Percentiles rank a stretch among this genome's conserved stretches.
These are phyloP conservation scores for Amanita molliuscula DNA, from an alignment of 768 basidiomycete genomes.

Conservation along the genomic window DNA sequence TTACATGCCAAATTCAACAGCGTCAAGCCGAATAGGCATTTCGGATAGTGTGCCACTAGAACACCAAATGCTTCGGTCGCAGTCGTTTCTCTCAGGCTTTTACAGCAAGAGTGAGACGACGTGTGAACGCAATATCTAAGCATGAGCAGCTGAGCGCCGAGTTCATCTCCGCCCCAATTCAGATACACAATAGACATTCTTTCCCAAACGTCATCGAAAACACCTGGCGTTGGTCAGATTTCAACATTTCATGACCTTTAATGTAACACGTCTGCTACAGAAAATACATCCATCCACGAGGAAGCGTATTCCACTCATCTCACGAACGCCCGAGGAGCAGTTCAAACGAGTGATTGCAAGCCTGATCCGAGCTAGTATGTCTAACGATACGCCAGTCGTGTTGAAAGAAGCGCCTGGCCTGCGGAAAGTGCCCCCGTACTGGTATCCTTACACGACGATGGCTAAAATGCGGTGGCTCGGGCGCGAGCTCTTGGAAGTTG, in stretches of 20 bases:
- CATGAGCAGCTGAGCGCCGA: too few species aligned
- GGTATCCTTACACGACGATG: slow-evolving; percentile 90
- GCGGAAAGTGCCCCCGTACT: slow-evolving; percentile 80
- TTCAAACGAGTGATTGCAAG: slow-evolving; percentile 47
- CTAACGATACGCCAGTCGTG: slow-evolving; percentile 21
- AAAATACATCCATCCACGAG: slow-evolving; percentile 20
- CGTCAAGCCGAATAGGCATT: too few species aligned
- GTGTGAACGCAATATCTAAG: too few species aligned
- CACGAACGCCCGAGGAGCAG: slow-evolving; percentile 39
- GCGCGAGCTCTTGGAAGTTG: slow-evolving; percentile 80
- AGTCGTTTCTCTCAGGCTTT: too few species aligned
- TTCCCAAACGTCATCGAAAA: too few species aligned
- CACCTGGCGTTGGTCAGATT: background rate
- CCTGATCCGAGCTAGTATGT: slow-evolving; percentile 42
- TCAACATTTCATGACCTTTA: background rate
- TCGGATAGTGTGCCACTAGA: too few species aligned
- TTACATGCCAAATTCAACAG: too few species aligned
- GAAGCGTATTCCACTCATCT: slow-evolving; percentile 32
- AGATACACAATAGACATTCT: too few species aligned
- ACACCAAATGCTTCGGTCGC: too few species aligned
- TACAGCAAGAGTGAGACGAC: too few species aligned
- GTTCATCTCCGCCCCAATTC: background rate
- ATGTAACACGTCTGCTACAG: slow-evolving; percentile 2
- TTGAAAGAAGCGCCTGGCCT: slow-evolving; percentile 32
- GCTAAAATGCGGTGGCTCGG: slow-evolving; percentile 88